Evolutionary conservation across 2,329 filamentous ascomycete genomes (phyloP), one percentile per base, ranked within the genome.

Genomic region (Tricladium varicosporioides): DNA sequence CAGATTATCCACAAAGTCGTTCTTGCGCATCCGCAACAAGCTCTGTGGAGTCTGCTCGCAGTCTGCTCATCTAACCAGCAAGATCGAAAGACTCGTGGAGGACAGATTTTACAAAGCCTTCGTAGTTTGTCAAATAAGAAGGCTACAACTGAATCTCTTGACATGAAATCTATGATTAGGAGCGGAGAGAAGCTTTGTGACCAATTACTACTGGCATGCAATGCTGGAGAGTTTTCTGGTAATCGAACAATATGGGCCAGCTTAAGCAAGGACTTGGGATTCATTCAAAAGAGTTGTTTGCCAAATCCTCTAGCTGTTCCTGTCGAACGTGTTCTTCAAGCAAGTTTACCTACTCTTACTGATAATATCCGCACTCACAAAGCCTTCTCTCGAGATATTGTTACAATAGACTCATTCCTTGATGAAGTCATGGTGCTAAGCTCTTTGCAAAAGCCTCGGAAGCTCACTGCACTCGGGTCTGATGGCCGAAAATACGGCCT

Each of bases 391-490:
- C 81, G 87, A 46, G 91, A 97, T 61, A 85, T 92, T 14, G 87
- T 96, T 44, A 94, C 90, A 0, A 93, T 99, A 56, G 80, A 81
- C 9, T 79, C 78, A 14, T 95, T 99, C 71, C 74, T 87, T 42
- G 93, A 99, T 65, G 89, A 97, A 57, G 94, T 97, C 0, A 76
- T 96, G 19, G 89, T 99, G 3, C 78, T 99, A 16, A 91, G 88
- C 56, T 99, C 95, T 1, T 81, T 99, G 2, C 93, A 96, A 57
- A 92, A 94, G 65, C 94, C 95, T 11, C 86, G 93, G 51, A 94
- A 93, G 65, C 84, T 99, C 54, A 94, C 86, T 14, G 89, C 94
- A 5, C 84, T 90, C 54, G 94, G 93, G 0, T 93, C 90, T 0
- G 92, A 99, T 72, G 94, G 95, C 7, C 88, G 88, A 57, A 81